A percentile compares a stretch with the other conserved stretches of the same genome.
Conservation (phyloP, 306 rosid species). For the Casuarina glauca region DNA sequence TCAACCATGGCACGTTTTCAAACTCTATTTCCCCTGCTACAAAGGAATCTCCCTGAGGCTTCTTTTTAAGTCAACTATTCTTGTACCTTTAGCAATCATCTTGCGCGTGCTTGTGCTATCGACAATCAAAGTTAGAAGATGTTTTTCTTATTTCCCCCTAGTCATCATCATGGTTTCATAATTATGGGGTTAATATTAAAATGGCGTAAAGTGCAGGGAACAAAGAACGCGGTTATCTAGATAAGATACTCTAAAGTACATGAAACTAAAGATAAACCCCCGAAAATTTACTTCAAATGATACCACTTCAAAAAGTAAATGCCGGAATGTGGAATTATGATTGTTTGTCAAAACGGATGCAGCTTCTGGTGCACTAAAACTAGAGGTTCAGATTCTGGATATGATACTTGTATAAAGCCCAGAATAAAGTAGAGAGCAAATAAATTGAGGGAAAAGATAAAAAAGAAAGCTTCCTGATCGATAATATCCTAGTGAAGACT, state of each 20-base stretch:
- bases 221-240: background rate
- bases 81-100: background rate
- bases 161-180: background rate
- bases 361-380: background rate
- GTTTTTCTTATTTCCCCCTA: background rate
- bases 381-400: background rate
- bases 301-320: background rate
- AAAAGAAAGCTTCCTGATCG: background rate
- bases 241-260: background rate
- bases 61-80: too few species aligned
- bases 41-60: too few species aligned
- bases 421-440: background rate
- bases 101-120: background rate
- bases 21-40: background rate
- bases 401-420: background rate
- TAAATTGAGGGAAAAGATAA: background rate
- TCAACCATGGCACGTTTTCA: background rate
- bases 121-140: background rate
- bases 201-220: background rate
- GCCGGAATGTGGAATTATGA: background rate
- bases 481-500: constrained; percentile 12
- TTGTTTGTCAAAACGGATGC: background rate
- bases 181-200: background rate
- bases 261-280: background rate
- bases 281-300: background rate